phyloP scores from a whole-genome alignment of 2,329 filamentous ascomycete species.

The Colletotrichum zoysiae region DNA sequence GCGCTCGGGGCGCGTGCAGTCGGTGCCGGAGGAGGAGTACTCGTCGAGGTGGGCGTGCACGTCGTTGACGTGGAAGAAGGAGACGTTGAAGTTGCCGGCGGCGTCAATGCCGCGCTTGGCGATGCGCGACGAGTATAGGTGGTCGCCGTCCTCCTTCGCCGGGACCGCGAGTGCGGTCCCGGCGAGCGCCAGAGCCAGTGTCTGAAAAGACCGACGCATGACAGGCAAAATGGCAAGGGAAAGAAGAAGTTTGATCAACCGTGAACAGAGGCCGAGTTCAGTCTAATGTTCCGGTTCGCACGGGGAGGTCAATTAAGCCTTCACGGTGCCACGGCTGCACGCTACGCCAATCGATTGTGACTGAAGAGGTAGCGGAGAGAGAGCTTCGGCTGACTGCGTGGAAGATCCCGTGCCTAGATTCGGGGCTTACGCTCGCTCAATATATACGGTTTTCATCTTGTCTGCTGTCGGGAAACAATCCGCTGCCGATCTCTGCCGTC shows the following conservation, averaged over 20 bases:
- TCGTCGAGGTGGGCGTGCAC: conserved; percentile 76
- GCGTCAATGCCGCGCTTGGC: conserved; percentile 63
- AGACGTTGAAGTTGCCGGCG: conserved; percentile 66
- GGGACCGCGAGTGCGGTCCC: conserved; percentile 49
- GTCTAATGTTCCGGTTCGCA: background rate
- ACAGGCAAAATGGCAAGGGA: background rate
- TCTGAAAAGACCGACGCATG: conserved; percentile 33
- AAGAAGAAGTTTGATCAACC: background rate
- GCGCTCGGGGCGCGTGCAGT: conserved; percentile 67
- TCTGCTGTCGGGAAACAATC: background rate
- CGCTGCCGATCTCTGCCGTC: conserved; percentile 8
- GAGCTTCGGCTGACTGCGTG: conserved; percentile 6
- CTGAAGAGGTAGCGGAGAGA: background rate
- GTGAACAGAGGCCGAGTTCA: background rate
- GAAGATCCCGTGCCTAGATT: background rate
- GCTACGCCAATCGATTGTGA: background rate
- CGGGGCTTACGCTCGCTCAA: conserved; percentile 8
- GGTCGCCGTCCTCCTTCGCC: conserved; percentile 55
- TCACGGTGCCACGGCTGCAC: conserved; percentile 19
- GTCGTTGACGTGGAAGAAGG: conserved; percentile 79
- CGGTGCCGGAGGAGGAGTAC: conserved; percentile 70
- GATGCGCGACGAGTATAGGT: conserved; percentile 62
- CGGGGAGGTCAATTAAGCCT: conserved; percentile 28
- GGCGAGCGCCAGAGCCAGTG: conserved; percentile 44
- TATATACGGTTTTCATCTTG: conserved; percentile 18